Base-by-base conservation (phyloP, 108 stramenopile species). In the Schizochytrium sp. region DNA sequence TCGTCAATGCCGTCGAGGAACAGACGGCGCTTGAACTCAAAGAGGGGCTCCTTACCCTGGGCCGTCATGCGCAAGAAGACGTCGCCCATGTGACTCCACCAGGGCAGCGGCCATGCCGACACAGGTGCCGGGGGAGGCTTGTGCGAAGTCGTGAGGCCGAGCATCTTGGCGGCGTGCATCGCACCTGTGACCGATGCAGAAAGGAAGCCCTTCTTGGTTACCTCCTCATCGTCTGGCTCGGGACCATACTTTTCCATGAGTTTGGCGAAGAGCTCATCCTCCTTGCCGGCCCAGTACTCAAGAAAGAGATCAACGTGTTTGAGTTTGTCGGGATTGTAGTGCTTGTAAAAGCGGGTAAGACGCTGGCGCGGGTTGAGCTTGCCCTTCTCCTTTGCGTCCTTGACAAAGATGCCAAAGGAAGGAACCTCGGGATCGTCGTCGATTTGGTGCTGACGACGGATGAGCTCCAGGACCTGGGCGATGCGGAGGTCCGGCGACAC, bases 391-490 rank as follows among this genome's bases (percentile, higher is more conserved):
- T 83, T 83, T 0, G 48, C 76, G 3, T 83, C 76, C 76, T 83
- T 83, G 48, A 83, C 76, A 53, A 83, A 83, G 51, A 83, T 53
- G 28, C 76, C 76, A 18, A 19, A 83, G 12, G 25, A n/a, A 34
- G 76, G 51, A 6, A 53, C n/a, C 5, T 53, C 76, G 6, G 76
- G 48, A 28, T 83, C 76, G 28, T 83, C 76, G 48, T 28, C 76
- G 51, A 83, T 83, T 43, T 53, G 16, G 76, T 53, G 45, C 76
- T 83, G 76, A 45, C 76, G 76, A 45, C 21, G 87, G 44, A 59
- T 90, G 72, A 91, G 58, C 58, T 89, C 60, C 34, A 91, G 87
- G 41, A 94, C 93, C 72, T 92, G 91, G n/a, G 87, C 83, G 59
- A 93, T 72, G n/a, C 93, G 91, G 89, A 93, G 92, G 29, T 89